Conservation (phyloP, 164 flowering plant species). For the Taxillus chinensis region DNA sequence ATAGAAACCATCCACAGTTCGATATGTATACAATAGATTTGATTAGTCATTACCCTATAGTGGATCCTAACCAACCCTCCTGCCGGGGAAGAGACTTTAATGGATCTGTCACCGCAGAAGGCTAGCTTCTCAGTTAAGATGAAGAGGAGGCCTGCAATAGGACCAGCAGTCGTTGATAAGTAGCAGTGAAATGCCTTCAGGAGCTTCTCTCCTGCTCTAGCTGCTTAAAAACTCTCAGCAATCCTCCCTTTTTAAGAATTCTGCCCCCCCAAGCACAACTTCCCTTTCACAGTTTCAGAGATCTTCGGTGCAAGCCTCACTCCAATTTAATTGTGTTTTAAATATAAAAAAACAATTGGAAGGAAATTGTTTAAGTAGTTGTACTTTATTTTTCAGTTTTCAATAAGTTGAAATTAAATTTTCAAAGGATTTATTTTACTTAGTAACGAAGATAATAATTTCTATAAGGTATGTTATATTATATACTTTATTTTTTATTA, state of each 20-base stretch:
- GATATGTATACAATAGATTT: not conserved
- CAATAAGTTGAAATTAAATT: too few relatives aligned
- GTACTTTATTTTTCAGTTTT: too few relatives aligned
- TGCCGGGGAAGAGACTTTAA: not conserved
- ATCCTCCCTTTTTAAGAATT: not conserved
- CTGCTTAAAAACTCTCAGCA: not conserved
- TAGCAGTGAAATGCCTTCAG: constrained; percentile 36
- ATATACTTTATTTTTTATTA: too few relatives aligned
- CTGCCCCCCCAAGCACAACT: not conserved
- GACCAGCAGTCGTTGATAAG: constrained; percentile 42
- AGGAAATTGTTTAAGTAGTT: too few relatives aligned
- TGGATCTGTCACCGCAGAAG: constrained; percentile 31
- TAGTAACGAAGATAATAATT: too few relatives aligned
- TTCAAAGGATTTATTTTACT: too few relatives aligned
- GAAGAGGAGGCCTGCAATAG: constrained; percentile 45
- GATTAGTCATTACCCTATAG: constrained; percentile 20
- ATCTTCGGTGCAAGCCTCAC: not conserved
- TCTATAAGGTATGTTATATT: too few relatives aligned
- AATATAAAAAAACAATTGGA: too few relatives aligned
- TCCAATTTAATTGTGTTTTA: not conserved
- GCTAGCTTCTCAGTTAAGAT: constrained; percentile 34
- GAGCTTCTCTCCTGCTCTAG: constrained; percentile 31
- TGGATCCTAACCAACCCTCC: constrained; percentile 21
- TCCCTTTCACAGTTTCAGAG: not conserved
- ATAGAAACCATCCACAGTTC: not conserved